Conservation (phyloP, 495 filamentous ascomycete species). For the Penicillium subrubescens region DNA sequence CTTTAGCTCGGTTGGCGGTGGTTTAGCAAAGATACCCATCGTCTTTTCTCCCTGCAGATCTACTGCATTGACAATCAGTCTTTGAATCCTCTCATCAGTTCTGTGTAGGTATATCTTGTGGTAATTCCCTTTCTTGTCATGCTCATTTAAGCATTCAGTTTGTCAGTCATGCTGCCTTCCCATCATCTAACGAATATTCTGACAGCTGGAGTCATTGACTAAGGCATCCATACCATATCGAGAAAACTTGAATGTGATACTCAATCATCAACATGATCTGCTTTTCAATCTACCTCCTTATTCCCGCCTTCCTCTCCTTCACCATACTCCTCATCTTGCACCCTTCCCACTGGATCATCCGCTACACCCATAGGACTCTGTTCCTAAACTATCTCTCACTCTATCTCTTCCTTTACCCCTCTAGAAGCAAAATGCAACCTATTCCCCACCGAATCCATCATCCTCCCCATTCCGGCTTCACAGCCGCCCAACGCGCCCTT, state of each 20-base stretch:
- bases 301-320: background rate
- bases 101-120: background rate
- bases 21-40: constrained; percentile 8
- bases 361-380: background rate
- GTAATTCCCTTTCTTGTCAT: background rate
- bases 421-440: background rate
- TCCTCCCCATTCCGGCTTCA: too few species aligned
- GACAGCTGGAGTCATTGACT: background rate
- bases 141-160: background rate
- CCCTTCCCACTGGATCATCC: background rate
- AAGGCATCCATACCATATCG: background rate
- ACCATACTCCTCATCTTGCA: background rate
- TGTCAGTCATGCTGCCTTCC: background rate
- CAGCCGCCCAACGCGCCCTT: background rate
- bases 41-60: background rate
- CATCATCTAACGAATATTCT: background rate
- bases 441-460: background rate
- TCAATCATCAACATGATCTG: background rate
- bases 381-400: background rate
- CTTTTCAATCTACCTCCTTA: background rate
- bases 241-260: background rate
- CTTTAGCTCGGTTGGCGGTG: constrained; percentile 6
- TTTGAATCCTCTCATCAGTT: background rate
- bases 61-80: background rate
- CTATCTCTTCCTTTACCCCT: background rate